Conservation (phyloP, 2,329 filamentous ascomycete genomes). For the Fusarium devonianum region DNA sequence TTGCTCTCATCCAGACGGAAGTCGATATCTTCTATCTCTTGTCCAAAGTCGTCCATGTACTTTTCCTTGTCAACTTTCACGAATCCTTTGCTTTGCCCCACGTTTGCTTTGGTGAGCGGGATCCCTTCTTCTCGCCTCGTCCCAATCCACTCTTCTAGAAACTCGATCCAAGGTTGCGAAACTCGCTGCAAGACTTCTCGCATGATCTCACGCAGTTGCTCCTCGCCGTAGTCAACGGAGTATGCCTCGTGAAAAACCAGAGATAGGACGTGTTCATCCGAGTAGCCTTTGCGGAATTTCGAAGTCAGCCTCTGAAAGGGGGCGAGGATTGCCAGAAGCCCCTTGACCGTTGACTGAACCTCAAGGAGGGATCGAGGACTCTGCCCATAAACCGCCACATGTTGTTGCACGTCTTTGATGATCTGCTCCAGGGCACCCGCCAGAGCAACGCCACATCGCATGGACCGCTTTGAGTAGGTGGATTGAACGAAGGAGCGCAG, state of each 20-base stretch:
- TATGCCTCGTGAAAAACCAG: slow-evolving; percentile 68
- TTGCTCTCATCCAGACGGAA: slow-evolving; percentile 69
- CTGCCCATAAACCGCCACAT: slow-evolving; percentile 54
- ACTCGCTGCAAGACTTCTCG: slow-evolving; percentile 71
- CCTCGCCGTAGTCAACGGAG: slow-evolving; percentile 68
- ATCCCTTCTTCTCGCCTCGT: slow-evolving; percentile 65
- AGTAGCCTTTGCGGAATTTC: slow-evolving; percentile 51
- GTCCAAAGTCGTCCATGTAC: slow-evolving; percentile 65
- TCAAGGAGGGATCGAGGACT: slow-evolving; percentile 58
- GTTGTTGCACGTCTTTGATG: slow-evolving; percentile 57
- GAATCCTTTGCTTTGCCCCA: slow-evolving; percentile 62
- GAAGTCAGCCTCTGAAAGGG: slow-evolving; percentile 61
- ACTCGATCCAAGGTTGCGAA: slow-evolving; percentile 70
- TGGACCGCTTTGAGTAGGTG: slow-evolving; percentile 54
- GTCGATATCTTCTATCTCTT: slow-evolving; percentile 64
- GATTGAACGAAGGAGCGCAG: slow-evolving; percentile 56
- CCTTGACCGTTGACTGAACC: slow-evolving; percentile 58
- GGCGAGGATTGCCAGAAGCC: slow-evolving; percentile 56
- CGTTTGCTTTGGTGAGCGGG: slow-evolving; percentile 56
- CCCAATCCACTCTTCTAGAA: slow-evolving; percentile 78
- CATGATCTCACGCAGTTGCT: slow-evolving; percentile 68
- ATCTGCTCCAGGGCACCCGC: slow-evolving; percentile 58
- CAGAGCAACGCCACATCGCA: slow-evolving; percentile 59
- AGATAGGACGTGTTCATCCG: slow-evolving; percentile 70
- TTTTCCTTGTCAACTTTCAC: slow-evolving; percentile 63